A percentile compares a stretch with the other conserved stretches of the same genome.
Evolutionary conservation across 768 basidiomycete species (phyloP).

Genomic region (Ramaria sp.): DNA sequence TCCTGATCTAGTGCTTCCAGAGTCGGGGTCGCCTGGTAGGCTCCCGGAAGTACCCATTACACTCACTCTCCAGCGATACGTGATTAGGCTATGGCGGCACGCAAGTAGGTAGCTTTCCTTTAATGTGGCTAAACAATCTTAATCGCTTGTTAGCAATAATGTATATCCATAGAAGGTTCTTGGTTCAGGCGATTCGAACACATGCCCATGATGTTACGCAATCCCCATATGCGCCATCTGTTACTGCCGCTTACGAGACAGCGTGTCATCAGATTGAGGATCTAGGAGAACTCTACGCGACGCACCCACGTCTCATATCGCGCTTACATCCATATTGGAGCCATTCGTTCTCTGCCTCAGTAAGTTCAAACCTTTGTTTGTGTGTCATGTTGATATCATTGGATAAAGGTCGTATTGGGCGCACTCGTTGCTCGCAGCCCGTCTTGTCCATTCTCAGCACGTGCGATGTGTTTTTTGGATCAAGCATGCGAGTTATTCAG

Average conservation of each 20-base stretch:
- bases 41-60: background rate
- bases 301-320: conserved; percentile 2
- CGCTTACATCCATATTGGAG: conserved; percentile 9
- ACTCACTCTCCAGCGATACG: conserved; percentile 4
- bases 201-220: conserved; percentile 64
- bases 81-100: conserved; percentile 7
- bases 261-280: conserved; percentile 28
- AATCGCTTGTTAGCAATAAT: conserved; percentile 39
- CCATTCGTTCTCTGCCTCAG: conserved; percentile 8
- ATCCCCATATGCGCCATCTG: conserved; percentile 60
- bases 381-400: background rate
- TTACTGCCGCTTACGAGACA: conserved; percentile 66
- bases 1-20: conserved; percentile 37
- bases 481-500: background rate
- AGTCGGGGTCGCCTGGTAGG: background rate
- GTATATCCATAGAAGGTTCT: conserved; percentile 65
- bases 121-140: background rate
- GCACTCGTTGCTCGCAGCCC: conserved; percentile 7
- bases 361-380: background rate
- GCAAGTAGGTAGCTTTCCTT: conserved; percentile 1
- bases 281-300: background rate
- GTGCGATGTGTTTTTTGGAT: background rate
- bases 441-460: background rate
- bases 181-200: conserved; percentile 61
- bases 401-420: conserved; percentile 1